Evolutionary conservation across 768 basidiomycete genomes (phyloP).

Genomic region (Macrolepiota albuminosa): DNA sequence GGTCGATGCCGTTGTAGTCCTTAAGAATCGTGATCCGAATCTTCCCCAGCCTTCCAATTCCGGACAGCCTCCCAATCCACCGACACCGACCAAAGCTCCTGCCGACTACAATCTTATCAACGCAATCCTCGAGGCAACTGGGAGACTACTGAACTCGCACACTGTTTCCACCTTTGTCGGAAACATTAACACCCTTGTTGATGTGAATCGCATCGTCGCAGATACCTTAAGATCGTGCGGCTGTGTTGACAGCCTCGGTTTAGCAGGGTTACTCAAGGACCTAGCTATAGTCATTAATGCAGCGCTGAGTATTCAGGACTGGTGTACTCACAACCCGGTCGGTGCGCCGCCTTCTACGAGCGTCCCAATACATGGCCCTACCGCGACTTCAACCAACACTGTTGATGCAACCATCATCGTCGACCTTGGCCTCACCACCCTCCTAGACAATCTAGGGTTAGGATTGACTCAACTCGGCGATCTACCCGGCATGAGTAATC

Average conservation of each 20-base stretch:
- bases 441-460: conserved; percentile 20
- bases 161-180: conserved; percentile 16
- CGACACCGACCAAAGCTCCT: not conserved
- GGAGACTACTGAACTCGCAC: conserved; percentile 13
- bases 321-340: conserved; percentile 11
- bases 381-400: not conserved
- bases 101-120: conserved; percentile 7
- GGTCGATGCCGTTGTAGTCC: conserved; percentile 15
- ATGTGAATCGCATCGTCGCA: not conserved
- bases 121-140: conserved; percentile 13
- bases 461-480: conserved; percentile 5
- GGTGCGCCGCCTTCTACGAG: conserved; percentile 1
- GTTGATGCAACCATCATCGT: conserved; percentile 18
- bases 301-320: conserved; percentile 8
- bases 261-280: conserved; percentile 4
- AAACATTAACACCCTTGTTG: conserved; percentile 10
- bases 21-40: conserved; percentile 12
- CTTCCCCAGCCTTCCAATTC: not conserved
- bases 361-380: not conserved
- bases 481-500: not conserved
- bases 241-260: conserved; percentile 5
- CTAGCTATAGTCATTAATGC: conserved; percentile 6
- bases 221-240: conserved; percentile 5
- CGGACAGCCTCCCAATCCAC: not conserved
- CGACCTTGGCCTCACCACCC: conserved; percentile 18